Base-by-base conservation (phyloP, 148 eudicot species). In the Dysphania ambrosioides region DNA sequence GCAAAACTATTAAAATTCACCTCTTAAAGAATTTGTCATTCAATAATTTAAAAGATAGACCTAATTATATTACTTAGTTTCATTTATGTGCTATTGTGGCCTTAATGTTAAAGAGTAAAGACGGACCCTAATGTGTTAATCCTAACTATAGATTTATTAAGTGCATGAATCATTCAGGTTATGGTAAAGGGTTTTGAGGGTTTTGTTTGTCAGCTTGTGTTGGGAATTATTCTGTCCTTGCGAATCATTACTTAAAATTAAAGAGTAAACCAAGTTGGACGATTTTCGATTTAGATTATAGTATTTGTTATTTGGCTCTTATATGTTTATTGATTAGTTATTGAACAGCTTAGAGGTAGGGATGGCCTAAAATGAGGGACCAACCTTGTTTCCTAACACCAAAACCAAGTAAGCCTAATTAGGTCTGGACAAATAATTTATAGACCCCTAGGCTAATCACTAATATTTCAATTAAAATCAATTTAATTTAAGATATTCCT, bases 121-220 rank as follows among this genome's bases (percentile, higher is more conserved):
- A 47, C 5, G 15, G 53, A 47, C 3, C 21, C 53, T 13, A 44
- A 12, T 44, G 15, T 11, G 15, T 44, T 44, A 44, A 47, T 47
- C n/a, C 53, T 47, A 47, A 47, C 21, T 47, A 12, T 47, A 13
- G 53, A 47, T 31, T 34, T 34, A 23, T 57, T 23, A 19, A 58
- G 47, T 42, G 58, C 36, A 41, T 73, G 59, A 61, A 44, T 30
- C 16, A 62, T 19, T 27, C 11, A 61, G 62, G 73, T 34, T 79
- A 35, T 65, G 80, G 60, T 68, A 26, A 40, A 68, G 30, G 34
- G 64, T n/a, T n/a, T n/a, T 58, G 32, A 42, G 70, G 70, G 69
- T 18, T 23, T 19, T 35, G 18, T 68, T 73, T 60, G 78, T 79
- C 70, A 59, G 69, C 42, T 73, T 79, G 73, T 61, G 77, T 44